Evolutionary conservation across 345 rosid genomes (phyloP), one percentile per base, ranked within the genome.

Genomic region (Acer yangbiense): DNA sequence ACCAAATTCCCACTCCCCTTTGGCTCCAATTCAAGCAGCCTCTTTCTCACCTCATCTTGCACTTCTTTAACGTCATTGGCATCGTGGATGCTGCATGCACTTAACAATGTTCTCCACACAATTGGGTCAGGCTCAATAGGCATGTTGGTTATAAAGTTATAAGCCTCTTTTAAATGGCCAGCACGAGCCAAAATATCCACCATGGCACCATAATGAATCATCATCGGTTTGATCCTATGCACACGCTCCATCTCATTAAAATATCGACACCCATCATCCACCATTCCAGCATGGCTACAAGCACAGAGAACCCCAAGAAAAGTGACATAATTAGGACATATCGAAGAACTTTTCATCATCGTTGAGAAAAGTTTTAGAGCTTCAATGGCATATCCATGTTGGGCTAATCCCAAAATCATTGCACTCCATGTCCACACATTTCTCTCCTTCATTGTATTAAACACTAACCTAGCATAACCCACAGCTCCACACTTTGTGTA

Each of bases 391-490:
- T 77, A 89, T 12, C 98, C 97, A 72, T 91, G 88, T 64, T 91
- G 95, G 77, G 98, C 97, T 54, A 92, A 78, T 72, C 99, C 98
- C 79, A 87, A 71, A 21, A 94, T 96, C 97, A 96, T 94, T 3
- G 99, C 93, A 78, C 95, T 92, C 97, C 99, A 94, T 52, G 97
- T 88, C 99, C 98, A 90, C 20, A 92, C 94, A 75, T 91, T 92
- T 81, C 69, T 93, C 62, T 87, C 86, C 64, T 57, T 39, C 90
- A 90, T 85, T 75, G 81, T 83, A 25, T 80, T 70, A 69, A 95
- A 93, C 71, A 88, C 89, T 14, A 64, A 64, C 84, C 73, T 77
- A 44, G 94, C 94, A 75, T 83, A 86, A 65, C 44, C 76, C 44
- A 90, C 76, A 58, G 85, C 82, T 64, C 96, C 99, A 68, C 93